Evolutionary conservation across 2,329 filamentous ascomycete genomes (phyloP).

Genomic region (Ceratocystis lukuohia): DNA sequence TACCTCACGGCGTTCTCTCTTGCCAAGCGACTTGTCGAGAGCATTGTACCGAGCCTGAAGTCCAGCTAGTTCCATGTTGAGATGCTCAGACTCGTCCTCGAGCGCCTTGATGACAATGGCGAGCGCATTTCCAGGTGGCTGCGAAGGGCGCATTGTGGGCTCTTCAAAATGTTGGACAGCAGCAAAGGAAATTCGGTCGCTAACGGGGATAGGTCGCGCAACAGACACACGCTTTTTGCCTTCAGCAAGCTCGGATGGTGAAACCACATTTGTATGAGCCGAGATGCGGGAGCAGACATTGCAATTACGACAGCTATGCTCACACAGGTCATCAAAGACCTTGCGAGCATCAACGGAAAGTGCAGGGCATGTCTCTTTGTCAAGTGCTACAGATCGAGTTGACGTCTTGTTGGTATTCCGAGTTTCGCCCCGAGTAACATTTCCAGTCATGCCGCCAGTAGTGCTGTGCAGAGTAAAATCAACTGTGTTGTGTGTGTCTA

Average conservation of each 20-base stretch:
- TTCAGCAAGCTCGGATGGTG: constrained; percentile 28
- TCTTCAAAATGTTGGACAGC: constrained; percentile 29
- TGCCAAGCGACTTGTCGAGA: constrained; percentile 53
- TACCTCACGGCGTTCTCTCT: constrained; percentile 48
- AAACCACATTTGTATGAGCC: constrained; percentile 30
- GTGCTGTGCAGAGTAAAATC: constrained; percentile 16
- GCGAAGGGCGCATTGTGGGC: constrained; percentile 50
- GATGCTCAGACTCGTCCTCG: constrained; percentile 64
- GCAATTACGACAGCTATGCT: constrained; percentile 44
- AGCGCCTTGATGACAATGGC: constrained; percentile 72
- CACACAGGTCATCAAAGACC: constrained; percentile 40
- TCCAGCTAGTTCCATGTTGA: constrained; percentile 54
- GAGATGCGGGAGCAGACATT: constrained; percentile 43
- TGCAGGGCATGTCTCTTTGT: constrained; percentile 29
- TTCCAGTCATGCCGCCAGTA: constrained; percentile 6
- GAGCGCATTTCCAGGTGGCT: constrained; percentile 58
- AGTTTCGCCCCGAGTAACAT: constrained; percentile 11
- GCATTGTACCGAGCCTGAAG: constrained; percentile 50
- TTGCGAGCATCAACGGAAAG: constrained; percentile 40
- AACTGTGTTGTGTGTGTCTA: constrained; percentile 10
- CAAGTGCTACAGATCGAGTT: background rate
- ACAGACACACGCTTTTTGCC: constrained; percentile 49
- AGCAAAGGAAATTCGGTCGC: constrained; percentile 32
- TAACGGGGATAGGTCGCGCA: constrained; percentile 52
- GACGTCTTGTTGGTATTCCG: background rate